Base-by-base conservation (phyloP, 768 basidiomycete species). In the Candolleomyces aberdarensis region DNA sequence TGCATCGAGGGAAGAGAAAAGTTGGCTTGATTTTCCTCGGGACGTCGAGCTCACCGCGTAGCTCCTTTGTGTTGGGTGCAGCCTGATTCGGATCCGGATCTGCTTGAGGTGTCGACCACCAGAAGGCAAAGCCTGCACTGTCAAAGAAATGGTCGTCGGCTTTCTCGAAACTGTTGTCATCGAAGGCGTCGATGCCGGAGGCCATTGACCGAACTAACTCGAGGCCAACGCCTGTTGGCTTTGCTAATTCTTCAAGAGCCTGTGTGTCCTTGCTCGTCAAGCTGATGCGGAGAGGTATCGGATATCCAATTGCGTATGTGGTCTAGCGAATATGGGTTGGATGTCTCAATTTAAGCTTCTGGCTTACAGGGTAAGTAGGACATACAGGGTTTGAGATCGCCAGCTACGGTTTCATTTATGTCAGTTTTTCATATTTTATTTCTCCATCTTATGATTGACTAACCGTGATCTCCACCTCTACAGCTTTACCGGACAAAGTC, bases 11-110 rank as follows among this genome's bases (percentile, higher is more conserved):
- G 59, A 76, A 78, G 29, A 65, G 63, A 64, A 76, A 77, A 61
- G 70, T 74, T 2, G 74, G 81, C 64, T 80, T 85, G 55, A 80
- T 57, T 14, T 64, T 67, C 62, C 70, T 78, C 57, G 75, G 73
- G n/a, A 85, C 72, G 17, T 80, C 76, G 29, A 87, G 58, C 68
- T 86, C 84, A 6, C 86, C 85, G 54, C 76, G 74, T 14, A 85
- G 75, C 55, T 66, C 73, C 6, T 73, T 72, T 3, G 60, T 55
- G 59, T 66, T 71, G 26, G 68, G 64, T 15, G 67, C 67, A 19
- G 74, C 71, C 32, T n/a, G 14, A n/a, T 44, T 44, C 13, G n/a
- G 14, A 31, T 32, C 51, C 8, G 51, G 13, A 29, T 44, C 43
- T 44, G 43, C n/a, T 44, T n/a, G 43, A n/a, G 43, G 43, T 13